Evolutionary conservation across 1,284 basidiomycete species (phyloP).

Genomic region (Gomphus bonarii): DNA sequence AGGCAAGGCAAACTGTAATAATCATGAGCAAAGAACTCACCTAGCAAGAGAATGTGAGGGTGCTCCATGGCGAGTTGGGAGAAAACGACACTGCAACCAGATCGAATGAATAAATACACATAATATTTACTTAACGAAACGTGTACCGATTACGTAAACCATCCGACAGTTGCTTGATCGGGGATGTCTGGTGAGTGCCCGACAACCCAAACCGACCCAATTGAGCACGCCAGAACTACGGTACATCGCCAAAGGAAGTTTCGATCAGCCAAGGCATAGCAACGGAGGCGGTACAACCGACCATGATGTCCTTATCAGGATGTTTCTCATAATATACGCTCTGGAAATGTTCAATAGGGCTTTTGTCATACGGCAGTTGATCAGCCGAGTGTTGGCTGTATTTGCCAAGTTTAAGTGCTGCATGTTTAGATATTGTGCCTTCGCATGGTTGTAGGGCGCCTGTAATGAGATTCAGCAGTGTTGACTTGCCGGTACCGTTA

Average conservation of each 20-base stretch:
- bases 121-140: background rate
- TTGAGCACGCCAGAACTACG: slow-evolving; percentile 86
- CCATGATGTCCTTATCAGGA: slow-evolving; percentile 86
- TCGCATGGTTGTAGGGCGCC: slow-evolving; percentile 71
- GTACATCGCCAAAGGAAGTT: slow-evolving; percentile 2
- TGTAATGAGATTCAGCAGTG: slow-evolving; percentile 92
- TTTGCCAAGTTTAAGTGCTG: slow-evolving; percentile 87
- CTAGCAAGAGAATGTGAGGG: slow-evolving; percentile 81
- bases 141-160: slow-evolving; percentile 85
- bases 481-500: slow-evolving; percentile 98
- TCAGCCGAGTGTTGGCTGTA: slow-evolving; percentile 99
- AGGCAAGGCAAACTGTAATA: background rate
- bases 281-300: slow-evolving; percentile 18
- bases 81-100: slow-evolving; percentile 66
- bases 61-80: slow-evolving; percentile 91
- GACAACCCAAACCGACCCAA: slow-evolving; percentile 94
- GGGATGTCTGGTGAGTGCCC: slow-evolving; percentile 86
- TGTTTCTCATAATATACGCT: slow-evolving; percentile 70
- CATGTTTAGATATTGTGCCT: slow-evolving; percentile 85
- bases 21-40: slow-evolving; percentile 24
- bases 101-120: slow-evolving; percentile 9
- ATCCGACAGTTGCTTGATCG: slow-evolving; percentile 92
- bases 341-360: slow-evolving; percentile 94
- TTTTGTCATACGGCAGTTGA: slow-evolving; percentile 90
- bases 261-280: slow-evolving; percentile 4